phyloP scores from a whole-genome alignment of 1,284 basidiomycete species.

The Cystobasidium pallidum region DNA sequence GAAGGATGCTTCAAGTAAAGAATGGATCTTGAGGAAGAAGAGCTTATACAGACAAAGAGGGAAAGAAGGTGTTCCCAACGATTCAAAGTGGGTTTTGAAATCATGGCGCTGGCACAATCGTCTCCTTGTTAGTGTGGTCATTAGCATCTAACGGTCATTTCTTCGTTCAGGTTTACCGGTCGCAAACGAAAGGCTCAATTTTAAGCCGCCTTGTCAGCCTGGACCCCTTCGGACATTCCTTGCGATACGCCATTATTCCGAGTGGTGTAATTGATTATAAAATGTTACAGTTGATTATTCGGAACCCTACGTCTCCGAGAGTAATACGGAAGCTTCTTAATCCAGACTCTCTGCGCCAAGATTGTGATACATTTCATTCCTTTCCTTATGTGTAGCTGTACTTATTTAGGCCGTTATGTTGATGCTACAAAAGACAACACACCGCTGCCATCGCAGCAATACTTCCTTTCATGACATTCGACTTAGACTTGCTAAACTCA shows the following conservation, averaged over 20 bases:
- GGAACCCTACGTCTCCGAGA: too few relatives aligned
- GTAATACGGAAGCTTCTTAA: too few relatives aligned
- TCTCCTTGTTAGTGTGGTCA: too few relatives aligned
- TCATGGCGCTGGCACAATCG: too few relatives aligned
- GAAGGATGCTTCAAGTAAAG: conserved; percentile 55
- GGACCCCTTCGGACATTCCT: too few relatives aligned
- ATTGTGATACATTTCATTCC: background rate
- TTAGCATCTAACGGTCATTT: background rate
- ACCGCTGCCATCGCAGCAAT: too few relatives aligned
- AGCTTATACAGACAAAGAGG: conserved; percentile 63
- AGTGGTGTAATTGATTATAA: too few relatives aligned
- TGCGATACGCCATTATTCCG: too few relatives aligned
- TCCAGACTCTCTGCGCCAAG: too few relatives aligned
- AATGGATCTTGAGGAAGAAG: conserved; percentile 65
- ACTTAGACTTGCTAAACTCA: background rate
- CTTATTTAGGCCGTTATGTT: background rate
- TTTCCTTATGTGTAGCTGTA: too few relatives aligned
- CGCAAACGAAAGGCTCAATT: conserved; percentile 50
- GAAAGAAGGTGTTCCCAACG: conserved; percentile 58
- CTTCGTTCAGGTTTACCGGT: conserved; percentile 50
- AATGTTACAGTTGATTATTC: too few relatives aligned
- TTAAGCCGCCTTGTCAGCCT: conserved; percentile 27
- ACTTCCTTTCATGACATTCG: too few relatives aligned
- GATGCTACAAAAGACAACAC: background rate
- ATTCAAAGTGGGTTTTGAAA: conserved; percentile 50